Conservation (phyloP, 2,329 filamentous ascomycete genomes). For the Talaromyces sp. region DNA sequence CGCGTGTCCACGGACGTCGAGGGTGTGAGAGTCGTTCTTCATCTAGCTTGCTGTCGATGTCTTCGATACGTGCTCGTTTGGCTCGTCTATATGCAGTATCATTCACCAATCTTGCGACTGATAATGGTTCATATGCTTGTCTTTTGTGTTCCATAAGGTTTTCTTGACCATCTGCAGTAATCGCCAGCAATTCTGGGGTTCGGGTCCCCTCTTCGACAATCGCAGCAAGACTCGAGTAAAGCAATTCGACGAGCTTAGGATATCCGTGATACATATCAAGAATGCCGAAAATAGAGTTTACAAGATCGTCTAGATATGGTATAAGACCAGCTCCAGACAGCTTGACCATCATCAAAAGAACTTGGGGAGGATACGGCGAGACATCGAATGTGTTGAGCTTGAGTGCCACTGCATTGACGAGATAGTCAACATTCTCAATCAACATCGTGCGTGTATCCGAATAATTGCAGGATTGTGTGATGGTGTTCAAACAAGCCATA, state of each 20-base stretch:
- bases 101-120: conserved; percentile 32
- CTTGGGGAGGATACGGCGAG: conserved; percentile 84
- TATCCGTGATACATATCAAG: conserved; percentile 97
- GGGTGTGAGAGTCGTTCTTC: conserved; percentile 29
- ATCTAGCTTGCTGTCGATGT: conserved; percentile 25
- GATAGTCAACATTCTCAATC: conserved; percentile 89
- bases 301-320: conserved; percentile 86
- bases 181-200: conserved; percentile 47
- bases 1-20: conserved; percentile 31
- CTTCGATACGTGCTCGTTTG: conserved; percentile 26
- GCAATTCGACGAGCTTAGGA: conserved; percentile 73
- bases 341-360: conserved; percentile 89
- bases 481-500: conserved; percentile 73
- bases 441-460: conserved; percentile 71
- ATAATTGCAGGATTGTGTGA: conserved; percentile 76
- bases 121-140: conserved; percentile 29
- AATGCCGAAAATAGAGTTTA: conserved; percentile 85
- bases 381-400: conserved; percentile 90
- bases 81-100: conserved; percentile 34
- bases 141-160: conserved; percentile 29
- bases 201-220: conserved; percentile 79
- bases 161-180: conserved; percentile 32
- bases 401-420: conserved; percentile 87
- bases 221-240: conserved; percentile 79
- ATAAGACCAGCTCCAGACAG: conserved; percentile 78